Evolutionary conservation across 768 basidiomycete species (phyloP), one percentile per base, ranked within the genome.

Genomic region (Nevesoporus exiguus): DNA sequence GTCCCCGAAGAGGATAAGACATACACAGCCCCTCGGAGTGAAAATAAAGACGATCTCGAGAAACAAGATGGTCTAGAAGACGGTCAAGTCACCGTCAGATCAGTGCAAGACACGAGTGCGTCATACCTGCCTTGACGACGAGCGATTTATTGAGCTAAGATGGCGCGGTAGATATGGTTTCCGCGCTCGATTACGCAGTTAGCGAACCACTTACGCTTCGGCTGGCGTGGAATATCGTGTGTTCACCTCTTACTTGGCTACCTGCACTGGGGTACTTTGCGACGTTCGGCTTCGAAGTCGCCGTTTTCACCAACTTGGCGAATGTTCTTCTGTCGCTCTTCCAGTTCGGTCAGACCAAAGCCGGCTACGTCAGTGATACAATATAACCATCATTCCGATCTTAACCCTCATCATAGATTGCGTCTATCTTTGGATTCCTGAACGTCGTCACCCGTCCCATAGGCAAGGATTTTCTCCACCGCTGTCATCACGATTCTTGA

Each of bases 61-160:
- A 65, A 75, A 59, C 63, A 65, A 17, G 58, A 57, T 21, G 65
- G 59, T 37, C 52, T 57, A 29, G 51, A 25, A 19, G 59, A 60
- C 25, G 15, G 60, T 8, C 59, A 65, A 6, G 63, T 66, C 36
- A 57, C 51, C 21, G 43, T 45, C 7, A 6, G 3, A 11, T 27
- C 42, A 29, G 45, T 30, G 22, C 10, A 36, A 1, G 45, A 52
- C 21, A 8, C 5, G 21, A 40, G 51, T 52, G 30, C 17, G 51
- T 33, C 19, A 19, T 42, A 1, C 15, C 24, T 25, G 11, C 22
- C 3, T 41, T 41, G 7, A 14, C 13, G 24, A 39, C 24, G 14
- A 15, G 14, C 22, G 10, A 6, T 27, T 24, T 14, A 24, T 41
- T 13, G 21, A 42, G 13, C 24, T 25, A 24, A 22, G 19, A 15